Evolutionary conservation across 2,329 filamentous ascomycete genomes (phyloP).

Genomic region (Botryotinia globosa): DNA sequence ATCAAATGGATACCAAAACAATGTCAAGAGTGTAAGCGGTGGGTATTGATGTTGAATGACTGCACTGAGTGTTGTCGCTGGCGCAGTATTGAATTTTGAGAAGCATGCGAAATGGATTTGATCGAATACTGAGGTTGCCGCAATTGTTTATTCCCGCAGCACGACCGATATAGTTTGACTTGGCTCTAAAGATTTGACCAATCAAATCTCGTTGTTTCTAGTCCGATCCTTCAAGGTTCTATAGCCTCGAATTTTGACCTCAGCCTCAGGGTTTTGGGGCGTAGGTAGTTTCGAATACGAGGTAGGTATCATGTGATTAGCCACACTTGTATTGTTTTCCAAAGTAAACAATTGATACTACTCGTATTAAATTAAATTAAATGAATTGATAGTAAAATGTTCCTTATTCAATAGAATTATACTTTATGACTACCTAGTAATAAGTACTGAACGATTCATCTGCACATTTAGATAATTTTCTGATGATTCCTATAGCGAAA

Average conservation of each 20-base stretch:
- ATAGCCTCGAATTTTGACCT: not conserved
- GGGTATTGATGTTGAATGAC: not conserved
- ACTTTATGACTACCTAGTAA: not conserved
- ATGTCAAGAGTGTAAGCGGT: not conserved
- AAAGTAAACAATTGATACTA: not conserved
- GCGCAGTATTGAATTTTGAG: not conserved
- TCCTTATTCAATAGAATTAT: not conserved
- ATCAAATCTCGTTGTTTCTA: not conserved
- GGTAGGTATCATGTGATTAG: not conserved
- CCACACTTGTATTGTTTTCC: not conserved
- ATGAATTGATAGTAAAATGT: not conserved
- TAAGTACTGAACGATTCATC: not conserved
- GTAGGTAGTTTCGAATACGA: not conserved
- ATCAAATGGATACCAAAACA: not conserved
- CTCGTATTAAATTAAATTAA: fast-evolving
- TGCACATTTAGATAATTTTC: not conserved
- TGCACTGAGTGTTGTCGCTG: not conserved
- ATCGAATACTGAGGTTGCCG: not conserved
- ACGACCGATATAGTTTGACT: not conserved
- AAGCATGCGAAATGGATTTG: not conserved
- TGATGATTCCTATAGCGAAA: not conserved
- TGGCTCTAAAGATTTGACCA: not conserved
- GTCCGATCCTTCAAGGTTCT: not conserved
- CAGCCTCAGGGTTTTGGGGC: not conserved
- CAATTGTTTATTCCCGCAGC: not conserved